phyloP scores from a whole-genome alignment of 169 alveolate species.

The Plasmodium sp. region DNA sequence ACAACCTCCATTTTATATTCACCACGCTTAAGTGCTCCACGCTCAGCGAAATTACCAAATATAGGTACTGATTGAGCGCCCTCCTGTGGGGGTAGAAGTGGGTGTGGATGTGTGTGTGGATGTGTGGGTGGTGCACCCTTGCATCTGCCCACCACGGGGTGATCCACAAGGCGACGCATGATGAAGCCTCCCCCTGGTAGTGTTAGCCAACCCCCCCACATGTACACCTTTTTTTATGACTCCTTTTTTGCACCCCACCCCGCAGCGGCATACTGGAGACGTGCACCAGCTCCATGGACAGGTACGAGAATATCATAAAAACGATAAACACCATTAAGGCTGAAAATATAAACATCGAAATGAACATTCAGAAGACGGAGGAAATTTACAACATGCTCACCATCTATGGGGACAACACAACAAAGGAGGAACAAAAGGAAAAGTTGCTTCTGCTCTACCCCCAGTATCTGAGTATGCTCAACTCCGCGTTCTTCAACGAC shows the following conservation, averaged over 20 bases:
- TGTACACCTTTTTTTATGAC: neutral
- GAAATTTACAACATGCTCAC: conserved; percentile 63
- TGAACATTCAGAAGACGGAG: conserved; percentile 71
- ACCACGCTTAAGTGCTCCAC: conserved; percentile 63
- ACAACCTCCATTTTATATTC: conserved; percentile 58
- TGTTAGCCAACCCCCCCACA: neutral
- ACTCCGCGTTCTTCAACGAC: conserved; percentile 61
- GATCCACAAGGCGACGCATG: neutral
- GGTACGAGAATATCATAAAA: conserved; percentile 69
- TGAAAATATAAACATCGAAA: conserved; percentile 67
- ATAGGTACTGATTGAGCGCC: conserved; percentile 15
- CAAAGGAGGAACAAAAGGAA: conserved; percentile 64
- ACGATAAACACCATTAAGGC: conserved; percentile 66
- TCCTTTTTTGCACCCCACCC: neutral
- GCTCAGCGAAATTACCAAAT: conserved; percentile 47
- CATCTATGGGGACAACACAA: conserved; percentile 45
- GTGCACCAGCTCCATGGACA: conserved; percentile 59
- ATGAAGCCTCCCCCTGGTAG: neutral
- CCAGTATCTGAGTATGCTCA: conserved; percentile 49
- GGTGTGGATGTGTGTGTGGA: too few species aligned
- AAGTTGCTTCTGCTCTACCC: conserved; percentile 45
- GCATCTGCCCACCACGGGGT: neutral
- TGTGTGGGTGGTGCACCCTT: neutral
- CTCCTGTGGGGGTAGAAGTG: neutral
- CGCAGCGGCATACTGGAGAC: conserved; percentile 46